Base-by-base conservation (phyloP, 75 land plant genomes). In the Pseudotsuga menziesii region DNA sequence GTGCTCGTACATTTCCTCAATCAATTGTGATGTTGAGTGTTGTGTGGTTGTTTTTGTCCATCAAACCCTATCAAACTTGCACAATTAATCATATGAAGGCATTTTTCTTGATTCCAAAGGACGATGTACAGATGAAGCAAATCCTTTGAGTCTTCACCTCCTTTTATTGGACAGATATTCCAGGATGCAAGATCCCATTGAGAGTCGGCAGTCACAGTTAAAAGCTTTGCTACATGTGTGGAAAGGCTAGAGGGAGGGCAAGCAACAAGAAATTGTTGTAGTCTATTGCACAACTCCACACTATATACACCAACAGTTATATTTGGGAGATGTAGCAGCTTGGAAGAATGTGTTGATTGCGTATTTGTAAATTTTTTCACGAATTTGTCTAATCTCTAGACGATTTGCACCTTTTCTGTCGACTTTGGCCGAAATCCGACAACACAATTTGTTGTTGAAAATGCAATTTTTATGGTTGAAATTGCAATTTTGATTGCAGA, bases 271-370 rank as follows among this genome's bases (percentile, higher is more conserved):
- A 97, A 97, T 70, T 77, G 41, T 78, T 82, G 82, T 35, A 97
- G 81, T 61, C 95, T 83, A 44, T 83, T 90, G 78, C 90, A 86
- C 11, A 97, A 80, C 84, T 97, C 93, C 62, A 84, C 80, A 85
- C 86, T 89, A 76, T 97, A 94, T n/a, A 97, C 85, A 63, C 84
- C 82, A 70, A 93, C 87, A 52, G 93, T 76, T 59, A 94, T 90
- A 73, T 86, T 94, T 74, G 99, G 92, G 79, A 97, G 83, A 76
- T 97, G 95, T 44, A 97, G 19, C 90, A 92, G 69, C 98, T 97
- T 32, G 96, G 96, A 27, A 93, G 85, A 66, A 93, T 84, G 72
- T 93, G 87, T 72, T 93, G 86, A 29, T 91, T 86, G 75, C 91
- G 96, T 22, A 93, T 93, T 77, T 88, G n/a, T n/a, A n/a, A n/a